phyloP scores from a whole-genome alignment of 495 filamentous ascomycete species.

The Articulospora tetracladia region DNA sequence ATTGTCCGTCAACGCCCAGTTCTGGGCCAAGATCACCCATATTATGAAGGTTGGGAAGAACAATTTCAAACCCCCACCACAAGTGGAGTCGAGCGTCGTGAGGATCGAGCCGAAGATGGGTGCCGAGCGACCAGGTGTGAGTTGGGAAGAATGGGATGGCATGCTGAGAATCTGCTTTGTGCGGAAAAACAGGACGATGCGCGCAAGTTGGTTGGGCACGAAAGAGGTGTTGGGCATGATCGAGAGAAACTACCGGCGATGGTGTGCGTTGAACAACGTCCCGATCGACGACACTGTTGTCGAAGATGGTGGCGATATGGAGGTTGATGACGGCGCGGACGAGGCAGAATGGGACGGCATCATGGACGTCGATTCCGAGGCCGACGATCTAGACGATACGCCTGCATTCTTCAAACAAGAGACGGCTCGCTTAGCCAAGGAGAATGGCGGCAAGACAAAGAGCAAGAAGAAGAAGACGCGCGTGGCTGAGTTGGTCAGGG shows the following conservation, averaged over 20 bases:
- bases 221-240: conserved; percentile 76
- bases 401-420: conserved; percentile 78
- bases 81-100: conserved; percentile 84
- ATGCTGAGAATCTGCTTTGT: conserved; percentile 81
- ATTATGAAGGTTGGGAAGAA: conserved; percentile 84
- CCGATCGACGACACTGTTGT: conserved; percentile 65
- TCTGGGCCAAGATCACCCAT: conserved; percentile 85
- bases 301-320: conserved; percentile 40
- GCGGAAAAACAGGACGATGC: conserved; percentile 66
- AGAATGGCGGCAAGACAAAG: conserved; percentile 46
- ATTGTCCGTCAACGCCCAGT: conserved; percentile 86
- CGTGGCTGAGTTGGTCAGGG: conserved; percentile 70
- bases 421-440: conserved; percentile 40
- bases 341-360: conserved; percentile 46
- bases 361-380: conserved; percentile 45
- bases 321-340: conserved; percentile 42
- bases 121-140: conserved; percentile 67
- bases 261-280: conserved; percentile 80
- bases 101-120: conserved; percentile 75
- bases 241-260: conserved; percentile 82
- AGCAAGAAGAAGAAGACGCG: conserved; percentile 65
- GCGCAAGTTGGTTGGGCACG: conserved; percentile 70
- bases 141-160: conserved; percentile 94
- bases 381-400: conserved; percentile 47
- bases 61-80: conserved; percentile 92